Evolutionary conservation across 305 asterid genomes (phyloP).

Genomic region (Plantago lanceolata): DNA sequence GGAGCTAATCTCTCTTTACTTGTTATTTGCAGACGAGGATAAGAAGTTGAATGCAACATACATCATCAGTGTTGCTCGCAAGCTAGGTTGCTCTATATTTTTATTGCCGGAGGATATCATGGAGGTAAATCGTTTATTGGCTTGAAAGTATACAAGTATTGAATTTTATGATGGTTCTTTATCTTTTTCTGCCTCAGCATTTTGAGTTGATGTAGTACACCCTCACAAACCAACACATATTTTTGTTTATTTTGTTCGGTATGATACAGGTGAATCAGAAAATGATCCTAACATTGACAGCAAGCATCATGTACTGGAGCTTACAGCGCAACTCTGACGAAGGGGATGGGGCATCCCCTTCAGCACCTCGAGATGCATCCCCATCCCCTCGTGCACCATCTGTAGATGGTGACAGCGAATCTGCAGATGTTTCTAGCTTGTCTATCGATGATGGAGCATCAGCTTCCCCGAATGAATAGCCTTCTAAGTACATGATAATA

Average conservation of each 20-base stretch:
- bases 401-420: constrained; percentile 10
- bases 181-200: no score
- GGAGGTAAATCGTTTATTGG: constrained; percentile 41
- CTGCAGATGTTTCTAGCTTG: constrained; percentile 12
- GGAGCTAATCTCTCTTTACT: no score
- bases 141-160: no score
- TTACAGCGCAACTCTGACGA: constrained; percentile 43
- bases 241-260: background rate
- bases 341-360: constrained; percentile 31
- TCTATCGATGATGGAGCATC: constrained; percentile 7
- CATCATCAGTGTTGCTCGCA: constrained; percentile 93
- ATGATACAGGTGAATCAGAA: constrained; percentile 75
- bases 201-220: background rate
- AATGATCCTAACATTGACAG: constrained; percentile 89
- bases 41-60: constrained; percentile 95
- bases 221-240: background rate
- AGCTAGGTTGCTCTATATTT: constrained; percentile 94
- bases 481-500: background rate
- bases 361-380: constrained; percentile 23
- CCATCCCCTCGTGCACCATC: constrained; percentile 4
- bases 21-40: no score
- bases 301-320: constrained; percentile 93
- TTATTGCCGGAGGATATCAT: constrained; percentile 96
- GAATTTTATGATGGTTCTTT: no score
- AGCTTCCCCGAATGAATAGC: background rate